These are phyloP conservation scores for Ophiocordyceps robertsii DNA, from an alignment of 2,329 filamentous ascomycete species.

Conservation along the genomic window DNA sequence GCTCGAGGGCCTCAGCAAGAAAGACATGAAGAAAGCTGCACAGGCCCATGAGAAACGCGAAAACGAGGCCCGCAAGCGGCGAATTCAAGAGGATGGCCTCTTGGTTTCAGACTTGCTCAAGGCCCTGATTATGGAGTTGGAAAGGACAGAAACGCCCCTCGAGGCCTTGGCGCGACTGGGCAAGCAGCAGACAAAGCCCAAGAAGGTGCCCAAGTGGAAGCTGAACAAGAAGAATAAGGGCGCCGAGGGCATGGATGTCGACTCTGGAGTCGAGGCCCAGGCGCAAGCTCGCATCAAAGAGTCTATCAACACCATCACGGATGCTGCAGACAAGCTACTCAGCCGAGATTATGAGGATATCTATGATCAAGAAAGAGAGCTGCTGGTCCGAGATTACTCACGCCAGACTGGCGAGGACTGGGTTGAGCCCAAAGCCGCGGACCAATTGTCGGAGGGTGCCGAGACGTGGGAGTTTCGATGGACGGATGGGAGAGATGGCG, in stretches of 20 bases:
- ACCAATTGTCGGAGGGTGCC: slow-evolving; percentile 6
- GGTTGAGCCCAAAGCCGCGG: slow-evolving; percentile 32
- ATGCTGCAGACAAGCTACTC: slow-evolving; percentile 76
- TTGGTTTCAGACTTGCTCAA: slow-evolving; percentile 62
- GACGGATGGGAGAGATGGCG: slow-evolving; percentile 75
- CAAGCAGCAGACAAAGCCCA: slow-evolving; percentile 48
- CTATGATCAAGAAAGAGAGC: slow-evolving; percentile 78
- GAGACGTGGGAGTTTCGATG: slow-evolving; percentile 77
- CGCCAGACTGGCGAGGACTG: slow-evolving; percentile 82
- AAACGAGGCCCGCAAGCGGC: slow-evolving; percentile 56
- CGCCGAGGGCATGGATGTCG: slow-evolving; percentile 55
- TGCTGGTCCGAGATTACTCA: slow-evolving; percentile 69
- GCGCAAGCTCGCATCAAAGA: slow-evolving; percentile 57
- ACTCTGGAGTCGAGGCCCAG: slow-evolving; percentile 33
- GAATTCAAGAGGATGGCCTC: slow-evolving; percentile 60
- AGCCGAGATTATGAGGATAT: slow-evolving; percentile 77
- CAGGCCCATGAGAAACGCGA: slow-evolving; percentile 81
- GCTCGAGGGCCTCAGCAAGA: slow-evolving; percentile 86
- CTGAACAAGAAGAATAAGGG: slow-evolving; percentile 51
- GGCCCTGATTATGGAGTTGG: slow-evolving; percentile 57
- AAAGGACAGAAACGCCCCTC: slow-evolving; percentile 72
- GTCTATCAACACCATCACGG: slow-evolving; percentile 71
- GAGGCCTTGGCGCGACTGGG: slow-evolving; percentile 78
- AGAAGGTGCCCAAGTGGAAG: slow-evolving; percentile 52
- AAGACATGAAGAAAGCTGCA: slow-evolving; percentile 78